Percentiles rank a stretch among this genome's conserved stretches.
phyloP scores from a whole-genome alignment of 140 eudicot genomes.

The Anethum foeniculum region DNA sequence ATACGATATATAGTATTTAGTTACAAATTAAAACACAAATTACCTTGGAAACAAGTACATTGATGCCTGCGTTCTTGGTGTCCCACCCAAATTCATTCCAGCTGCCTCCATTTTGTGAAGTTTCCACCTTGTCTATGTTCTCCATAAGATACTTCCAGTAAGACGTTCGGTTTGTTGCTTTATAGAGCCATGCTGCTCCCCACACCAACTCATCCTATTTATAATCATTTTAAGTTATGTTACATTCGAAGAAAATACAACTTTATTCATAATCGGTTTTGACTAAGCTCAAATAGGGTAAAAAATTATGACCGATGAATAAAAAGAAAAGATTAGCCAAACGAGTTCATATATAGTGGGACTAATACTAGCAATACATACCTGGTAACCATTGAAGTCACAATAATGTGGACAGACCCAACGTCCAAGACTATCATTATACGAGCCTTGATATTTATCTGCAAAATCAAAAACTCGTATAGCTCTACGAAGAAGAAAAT shows the following conservation, averaged over 20 bases:
- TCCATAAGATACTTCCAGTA: conserved; percentile 36
- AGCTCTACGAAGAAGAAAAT: conserved; percentile 43
- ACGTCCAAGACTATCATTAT: conserved; percentile 47
- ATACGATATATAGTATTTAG: neutral
- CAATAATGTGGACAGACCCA: conserved; percentile 58
- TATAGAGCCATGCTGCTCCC: conserved; percentile 83
- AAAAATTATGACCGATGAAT: neutral
- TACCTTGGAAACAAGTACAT: conserved; percentile 49
- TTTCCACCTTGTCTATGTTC: conserved; percentile 19
- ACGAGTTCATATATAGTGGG: neutral
- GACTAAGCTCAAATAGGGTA: neutral
- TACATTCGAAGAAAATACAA: neutral
- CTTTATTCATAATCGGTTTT: neutral
- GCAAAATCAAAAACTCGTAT: conserved; percentile 63
- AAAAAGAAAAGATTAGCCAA: neutral
- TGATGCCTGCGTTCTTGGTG: conserved; percentile 54
- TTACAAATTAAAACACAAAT: neutral
- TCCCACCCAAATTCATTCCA: conserved; percentile 66
- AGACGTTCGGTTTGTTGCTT: conserved; percentile 38
- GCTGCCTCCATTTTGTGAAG: conserved; percentile 23
- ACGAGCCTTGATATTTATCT: conserved; percentile 47
- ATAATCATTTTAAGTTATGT: neutral
- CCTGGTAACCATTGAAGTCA: conserved; percentile 57
- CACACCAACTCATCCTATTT: conserved; percentile 71
- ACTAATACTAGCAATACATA: conserved; percentile 7